Conservation (phyloP, 2,329 filamentous ascomycete genomes). For the Talaromyces sp. region DNA sequence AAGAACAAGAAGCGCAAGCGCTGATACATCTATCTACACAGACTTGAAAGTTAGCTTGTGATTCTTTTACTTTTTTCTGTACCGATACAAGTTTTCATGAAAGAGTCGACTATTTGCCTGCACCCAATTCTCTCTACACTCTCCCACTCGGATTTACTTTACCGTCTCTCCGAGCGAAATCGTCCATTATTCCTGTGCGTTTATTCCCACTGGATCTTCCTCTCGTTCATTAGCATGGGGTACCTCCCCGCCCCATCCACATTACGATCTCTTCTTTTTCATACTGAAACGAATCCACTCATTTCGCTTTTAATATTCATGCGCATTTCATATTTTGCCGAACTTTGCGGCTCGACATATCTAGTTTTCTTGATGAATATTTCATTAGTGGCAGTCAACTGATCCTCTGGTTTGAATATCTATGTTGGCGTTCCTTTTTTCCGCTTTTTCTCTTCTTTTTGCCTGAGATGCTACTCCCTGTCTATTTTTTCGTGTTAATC, state of each 20-base stretch:
- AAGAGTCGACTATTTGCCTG: neutral
- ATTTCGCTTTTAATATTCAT: neutral
- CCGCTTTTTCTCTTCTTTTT: conserved; percentile 13
- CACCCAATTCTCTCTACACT: neutral
- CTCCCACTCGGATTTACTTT: neutral
- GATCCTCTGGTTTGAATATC: conserved; percentile 9
- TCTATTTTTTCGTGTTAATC: conserved; percentile 13
- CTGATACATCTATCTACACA: conserved; percentile 22
- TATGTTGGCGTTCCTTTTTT: conserved; percentile 16
- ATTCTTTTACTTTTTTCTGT: neutral
- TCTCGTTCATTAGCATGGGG: neutral
- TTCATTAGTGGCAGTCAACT: conserved; percentile 4
- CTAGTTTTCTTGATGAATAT: conserved; percentile 11
- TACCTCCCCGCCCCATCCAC: neutral
- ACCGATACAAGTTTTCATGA: neutral
- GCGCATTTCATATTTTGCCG: neutral
- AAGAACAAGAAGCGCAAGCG: conserved; percentile 68
- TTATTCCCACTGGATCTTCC: neutral
- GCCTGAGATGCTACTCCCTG: conserved; percentile 13
- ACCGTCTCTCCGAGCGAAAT: neutral
- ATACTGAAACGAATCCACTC: conserved; percentile 5
- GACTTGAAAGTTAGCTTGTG: neutral
- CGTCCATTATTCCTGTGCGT: neutral
- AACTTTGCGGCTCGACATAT: neutral
- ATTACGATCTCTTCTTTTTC: conserved; percentile 4